Percentiles rank a stretch among this genome's conserved stretches.
Conservation (phyloP, 805 yeast genomes). For the Candida tammaniensis region DNA sequence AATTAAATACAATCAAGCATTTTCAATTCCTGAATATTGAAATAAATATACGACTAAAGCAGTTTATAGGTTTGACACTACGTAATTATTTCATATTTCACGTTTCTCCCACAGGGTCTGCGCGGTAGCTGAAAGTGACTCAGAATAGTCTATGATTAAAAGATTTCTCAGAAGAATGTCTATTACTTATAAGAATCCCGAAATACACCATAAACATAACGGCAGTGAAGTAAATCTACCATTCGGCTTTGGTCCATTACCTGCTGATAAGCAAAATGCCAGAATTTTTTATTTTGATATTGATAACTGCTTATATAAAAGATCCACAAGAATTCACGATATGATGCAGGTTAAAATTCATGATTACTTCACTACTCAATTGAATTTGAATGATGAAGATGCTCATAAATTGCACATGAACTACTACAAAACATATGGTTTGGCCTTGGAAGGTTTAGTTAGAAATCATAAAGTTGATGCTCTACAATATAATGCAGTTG, state of each 20-base stretch:
- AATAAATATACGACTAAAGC: too few species aligned
- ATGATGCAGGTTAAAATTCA: conserved; percentile 86
- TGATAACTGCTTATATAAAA: conserved; percentile 84
- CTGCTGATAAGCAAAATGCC: conserved; percentile 19
- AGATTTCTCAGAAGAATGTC: conserved; percentile 3
- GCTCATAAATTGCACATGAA: conserved; percentile 69
- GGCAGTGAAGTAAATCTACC: conserved; percentile 24
- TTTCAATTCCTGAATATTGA: not conserved
- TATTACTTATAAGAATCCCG: conserved; percentile 8
- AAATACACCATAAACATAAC: conserved; percentile 8
- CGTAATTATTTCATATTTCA: too few species aligned
- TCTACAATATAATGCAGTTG: conserved; percentile 79
- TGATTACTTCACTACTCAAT: conserved; percentile 65
- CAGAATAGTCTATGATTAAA: conserved; percentile 3
- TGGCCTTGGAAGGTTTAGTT: conserved; percentile 88
- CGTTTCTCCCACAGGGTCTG: too few species aligned
- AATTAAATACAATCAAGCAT: too few species aligned
- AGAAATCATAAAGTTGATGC: conserved; percentile 75
- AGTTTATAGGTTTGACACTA: not conserved
- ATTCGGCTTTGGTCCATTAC: conserved; percentile 35
- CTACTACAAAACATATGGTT: conserved; percentile 84
- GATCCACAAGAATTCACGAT: conserved; percentile 75
- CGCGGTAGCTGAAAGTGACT: too few species aligned
- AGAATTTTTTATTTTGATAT: conserved; percentile 79
- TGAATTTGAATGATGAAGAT: conserved; percentile 63